A percentile compares a stretch with the other conserved stretches of the same genome.
Conservation (phyloP, 1,284 basidiomycete species). For the Sphagnurus paluster region DNA sequence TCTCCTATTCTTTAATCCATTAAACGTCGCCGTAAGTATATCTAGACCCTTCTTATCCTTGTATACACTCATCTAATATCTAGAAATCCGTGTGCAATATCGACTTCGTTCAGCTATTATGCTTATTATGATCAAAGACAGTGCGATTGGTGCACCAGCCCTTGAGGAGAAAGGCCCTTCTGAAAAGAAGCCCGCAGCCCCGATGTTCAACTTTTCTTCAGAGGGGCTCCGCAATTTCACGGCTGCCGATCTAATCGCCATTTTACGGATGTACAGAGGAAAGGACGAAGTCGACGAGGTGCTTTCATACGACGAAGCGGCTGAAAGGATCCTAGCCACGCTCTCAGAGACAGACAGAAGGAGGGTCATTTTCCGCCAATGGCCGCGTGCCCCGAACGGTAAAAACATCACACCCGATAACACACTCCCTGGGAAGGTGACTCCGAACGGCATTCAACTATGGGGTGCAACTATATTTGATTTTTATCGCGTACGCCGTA, state of each 20-base stretch:
- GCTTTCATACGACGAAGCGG: no score
- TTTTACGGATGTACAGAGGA: neutral
- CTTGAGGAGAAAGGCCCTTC: no score
- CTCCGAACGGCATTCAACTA: constrained; percentile 32
- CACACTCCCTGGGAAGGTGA: constrained; percentile 25
- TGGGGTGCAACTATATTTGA: constrained; percentile 50
- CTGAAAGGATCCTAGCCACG: no score
- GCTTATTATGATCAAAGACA: no score
- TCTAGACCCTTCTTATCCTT: no score
- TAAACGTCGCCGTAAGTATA: no score
- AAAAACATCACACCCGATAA: constrained; percentile 19
- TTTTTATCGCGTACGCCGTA: constrained; percentile 33
- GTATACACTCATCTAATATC: no score
- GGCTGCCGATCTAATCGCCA: constrained; percentile 6
- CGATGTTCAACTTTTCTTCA: constrained; percentile 9
- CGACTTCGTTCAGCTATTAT: no score
- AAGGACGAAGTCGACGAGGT: neutral
- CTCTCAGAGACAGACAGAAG: neutral
- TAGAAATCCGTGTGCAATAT: no score
- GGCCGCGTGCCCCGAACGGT: constrained; percentile 35
- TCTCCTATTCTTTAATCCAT: no score
- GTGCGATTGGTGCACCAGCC: no score
- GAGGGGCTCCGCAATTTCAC: constrained; percentile 6
- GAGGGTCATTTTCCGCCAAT: constrained; percentile 25
- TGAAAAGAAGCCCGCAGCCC: neutral